Evolutionary conservation across 2,329 filamentous ascomycete genomes (phyloP).

Genomic region (Verruconis gallopava): DNA sequence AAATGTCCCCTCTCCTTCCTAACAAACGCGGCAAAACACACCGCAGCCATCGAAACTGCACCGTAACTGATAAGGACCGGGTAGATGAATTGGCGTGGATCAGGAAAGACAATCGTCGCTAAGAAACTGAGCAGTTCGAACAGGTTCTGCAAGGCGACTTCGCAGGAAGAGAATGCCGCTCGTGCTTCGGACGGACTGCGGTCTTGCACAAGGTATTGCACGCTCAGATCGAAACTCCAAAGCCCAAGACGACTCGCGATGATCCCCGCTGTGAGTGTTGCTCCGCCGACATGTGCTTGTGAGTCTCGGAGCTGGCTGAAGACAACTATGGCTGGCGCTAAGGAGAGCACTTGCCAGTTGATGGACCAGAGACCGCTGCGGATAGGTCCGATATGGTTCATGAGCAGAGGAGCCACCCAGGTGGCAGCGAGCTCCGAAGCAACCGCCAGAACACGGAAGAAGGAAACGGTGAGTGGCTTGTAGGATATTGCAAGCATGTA

Average conservation of each 20-base stretch:
- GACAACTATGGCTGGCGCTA: conserved; percentile 27
- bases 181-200: conserved; percentile 27
- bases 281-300: conserved; percentile 10
- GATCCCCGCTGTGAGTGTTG: conserved; percentile 25
- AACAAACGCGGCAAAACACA: conserved; percentile 45
- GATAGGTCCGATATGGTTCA: conserved; percentile 36
- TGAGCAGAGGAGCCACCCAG: conserved; percentile 44
- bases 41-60: conserved; percentile 37
- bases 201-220: conserved; percentile 34
- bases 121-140: conserved; percentile 58
- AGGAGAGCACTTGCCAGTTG: conserved; percentile 50
- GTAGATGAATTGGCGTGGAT: conserved; percentile 51
- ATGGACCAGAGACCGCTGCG: conserved; percentile 60
- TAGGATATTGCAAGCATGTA: conserved; percentile 42
- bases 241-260: conserved; percentile 30
- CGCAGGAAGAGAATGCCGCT: conserved; percentile 56
- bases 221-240: conserved; percentile 36
- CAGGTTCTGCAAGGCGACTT: conserved; percentile 53
- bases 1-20: conserved; percentile 46
- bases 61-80: conserved; percentile 46
- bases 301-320: not conserved
- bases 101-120: conserved; percentile 50
- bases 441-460: conserved; percentile 40
- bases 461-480: conserved; percentile 38
- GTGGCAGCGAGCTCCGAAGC: conserved; percentile 48